Conservation (phyloP, 345 rosid species). For the Acer campestre region DNA sequence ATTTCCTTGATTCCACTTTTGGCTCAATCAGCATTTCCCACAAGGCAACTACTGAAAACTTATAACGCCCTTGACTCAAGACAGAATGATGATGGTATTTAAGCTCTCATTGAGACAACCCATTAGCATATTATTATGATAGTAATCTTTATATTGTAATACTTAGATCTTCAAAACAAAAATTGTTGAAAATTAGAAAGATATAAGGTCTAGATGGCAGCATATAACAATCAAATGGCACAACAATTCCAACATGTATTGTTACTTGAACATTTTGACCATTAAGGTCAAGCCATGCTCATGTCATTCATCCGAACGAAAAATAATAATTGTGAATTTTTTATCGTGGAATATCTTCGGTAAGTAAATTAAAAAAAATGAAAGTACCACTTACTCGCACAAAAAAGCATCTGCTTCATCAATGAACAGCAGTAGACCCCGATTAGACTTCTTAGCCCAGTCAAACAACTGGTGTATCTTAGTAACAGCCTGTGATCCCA, state of each 20-base stretch:
- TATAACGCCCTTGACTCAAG: background rate
- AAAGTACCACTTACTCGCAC: slow-evolving; percentile 77
- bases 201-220: background rate
- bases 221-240: background rate
- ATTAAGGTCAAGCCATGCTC: background rate
- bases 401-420: slow-evolving; percentile 99
- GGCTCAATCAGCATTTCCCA: background rate
- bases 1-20: background rate
- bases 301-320: background rate
- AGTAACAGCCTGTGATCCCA: slow-evolving; percentile 97
- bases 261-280: background rate
- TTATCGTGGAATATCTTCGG: background rate
- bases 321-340: background rate
- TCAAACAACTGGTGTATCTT: slow-evolving; percentile 96
- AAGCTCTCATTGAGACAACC: slow-evolving; percentile 6
- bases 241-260: background rate
- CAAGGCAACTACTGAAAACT: background rate
- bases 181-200: background rate
- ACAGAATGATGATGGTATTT: background rate
- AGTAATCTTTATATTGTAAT: background rate
- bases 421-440: slow-evolving; percentile 87
- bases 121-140: background rate
- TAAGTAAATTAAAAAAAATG: background rate
- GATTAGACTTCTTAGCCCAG: slow-evolving; percentile 91
- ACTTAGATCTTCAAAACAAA: background rate